Evolutionary conservation across 495 filamentous ascomycete genomes (phyloP).

Genomic region (Aspergillus carlsbadensis): DNA sequence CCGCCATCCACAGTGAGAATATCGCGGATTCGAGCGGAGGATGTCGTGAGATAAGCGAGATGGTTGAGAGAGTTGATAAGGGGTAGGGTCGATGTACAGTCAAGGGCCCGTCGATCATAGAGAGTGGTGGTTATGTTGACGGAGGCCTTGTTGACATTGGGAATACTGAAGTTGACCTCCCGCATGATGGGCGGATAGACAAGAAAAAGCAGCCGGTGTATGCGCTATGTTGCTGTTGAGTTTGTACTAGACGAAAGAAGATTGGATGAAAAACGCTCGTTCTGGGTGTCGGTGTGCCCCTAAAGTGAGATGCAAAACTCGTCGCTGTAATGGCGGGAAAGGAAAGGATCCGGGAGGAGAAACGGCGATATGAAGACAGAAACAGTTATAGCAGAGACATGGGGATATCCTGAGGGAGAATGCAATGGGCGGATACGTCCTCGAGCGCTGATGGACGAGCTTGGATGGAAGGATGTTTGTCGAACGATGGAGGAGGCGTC

Average conservation of each 20-base stretch:
- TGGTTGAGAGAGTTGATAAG: conserved; percentile 98
- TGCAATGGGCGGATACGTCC: conserved; percentile 4
- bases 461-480: conserved; percentile 12
- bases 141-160: conserved; percentile 98
- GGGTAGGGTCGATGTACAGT: conserved; percentile 95
- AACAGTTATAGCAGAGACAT: conserved; percentile 17
- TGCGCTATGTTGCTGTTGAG: background rate
- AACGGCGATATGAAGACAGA: background rate
- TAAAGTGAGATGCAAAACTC: conserved; percentile 18
- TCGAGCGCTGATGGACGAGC: conserved; percentile 9
- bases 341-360: background rate
- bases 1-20: conserved; percentile 98
- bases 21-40: conserved; percentile 95
- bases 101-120: conserved; percentile 94
- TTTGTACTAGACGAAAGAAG: background rate
- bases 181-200: conserved; percentile 64
- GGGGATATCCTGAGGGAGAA: background rate
- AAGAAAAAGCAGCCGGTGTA: background rate
- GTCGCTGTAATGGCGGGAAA: conserved; percentile 6
- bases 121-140: conserved; percentile 98
- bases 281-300: conserved; percentile 9
- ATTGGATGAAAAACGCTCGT: background rate
- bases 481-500: conserved; percentile 13
- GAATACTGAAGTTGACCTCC: conserved; percentile 99
- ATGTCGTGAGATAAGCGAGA: conserved; percentile 95